Evolutionary conservation across 176 grass and related monocot species (phyloP), one percentile per base, ranked within the genome.

Genomic region (Poa pratensis): DNA sequence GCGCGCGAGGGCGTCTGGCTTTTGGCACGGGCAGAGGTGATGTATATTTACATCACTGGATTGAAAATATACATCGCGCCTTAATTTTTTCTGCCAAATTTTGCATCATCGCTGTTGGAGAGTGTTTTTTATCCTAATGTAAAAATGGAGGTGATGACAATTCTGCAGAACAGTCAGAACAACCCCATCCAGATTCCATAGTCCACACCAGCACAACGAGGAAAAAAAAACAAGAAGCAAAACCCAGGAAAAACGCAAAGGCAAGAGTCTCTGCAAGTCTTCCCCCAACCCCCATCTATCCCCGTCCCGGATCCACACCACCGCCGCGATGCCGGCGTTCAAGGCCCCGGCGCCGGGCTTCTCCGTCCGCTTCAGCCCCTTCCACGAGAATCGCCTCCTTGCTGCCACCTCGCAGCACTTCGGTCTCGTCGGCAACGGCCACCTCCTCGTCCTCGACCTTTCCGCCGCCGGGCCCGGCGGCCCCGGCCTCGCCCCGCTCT

Each of bases 351-450:
- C 71, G 71, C 71, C 71, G 71, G 71, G 71, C 45, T 74, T 74
- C 71, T 74, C 71, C 71, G 71, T 74, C 71, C 71, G 71, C 71
- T 74, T 74, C 45, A 74, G 71, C 45, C 71, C 71, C 4, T 97
- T 97, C 89, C 77, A 88, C 90, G 95, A 97, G 82, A 83, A 91
- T 14, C 90, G 95, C 45, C 84, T 97, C 18, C 89, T 94, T 2
- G 95, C 77, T 0, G 95, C 89, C 28, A 85, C 92, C 30, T 85
- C 92, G 6, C 95, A 97, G 67, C 88, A 94, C 92, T 97, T 80
- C 87, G 95, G 95, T 26, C 87, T 97, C 37, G 79, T 97, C 69
- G 95, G 95, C 14, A 97, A 94, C 88, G 95, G 95, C n/a, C 95
- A 94, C 63, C 85, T 97, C 83, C 89, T 94, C 76, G 89, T 97